A percentile compares a stretch with the other conserved stretches of the same genome.
phyloP scores from a whole-genome alignment of 2,329 filamentous ascomycete species.

The Calonectria leucothoes region DNA sequence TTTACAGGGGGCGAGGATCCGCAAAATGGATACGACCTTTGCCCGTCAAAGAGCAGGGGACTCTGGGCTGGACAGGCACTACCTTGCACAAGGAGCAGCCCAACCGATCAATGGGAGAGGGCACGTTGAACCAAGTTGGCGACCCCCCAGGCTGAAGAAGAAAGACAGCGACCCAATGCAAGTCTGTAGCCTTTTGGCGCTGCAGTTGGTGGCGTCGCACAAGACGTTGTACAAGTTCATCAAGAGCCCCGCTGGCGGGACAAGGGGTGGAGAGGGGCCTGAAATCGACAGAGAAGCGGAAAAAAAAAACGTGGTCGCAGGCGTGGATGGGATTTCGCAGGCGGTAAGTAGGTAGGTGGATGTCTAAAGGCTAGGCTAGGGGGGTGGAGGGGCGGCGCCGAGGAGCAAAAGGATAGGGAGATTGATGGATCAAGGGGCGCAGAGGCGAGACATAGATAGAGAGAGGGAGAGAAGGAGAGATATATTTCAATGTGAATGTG shows the following conservation, averaged over 20 bases:
- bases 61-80: background rate
- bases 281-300: background rate
- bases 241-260: constrained; percentile 15
- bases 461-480: background rate
- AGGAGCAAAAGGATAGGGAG: background rate
- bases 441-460: too few species aligned
- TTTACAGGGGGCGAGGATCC: constrained; percentile 34
- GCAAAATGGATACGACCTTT: constrained; percentile 37
- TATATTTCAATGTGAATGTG: background rate
- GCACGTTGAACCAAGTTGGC: background rate
- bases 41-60: constrained; percentile 10
- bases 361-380: background rate
- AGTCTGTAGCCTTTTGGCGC: constrained; percentile 25
- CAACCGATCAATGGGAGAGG: background rate
- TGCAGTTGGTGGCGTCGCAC: constrained; percentile 31
- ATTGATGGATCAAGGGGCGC: background rate
- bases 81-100: background rate
- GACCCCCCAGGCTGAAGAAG: constrained; percentile 29
- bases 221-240: constrained; percentile 33
- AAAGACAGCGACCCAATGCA: constrained; percentile 28
- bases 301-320: background rate
- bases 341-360: background rate
- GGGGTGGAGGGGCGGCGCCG: background rate
- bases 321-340: background rate
- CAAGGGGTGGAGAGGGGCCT: background rate